Percentiles rank a stretch among this genome's conserved stretches.
Conservation (phyloP, 2,329 filamentous ascomycete species). For the Neonectria magnoliae region DNA sequence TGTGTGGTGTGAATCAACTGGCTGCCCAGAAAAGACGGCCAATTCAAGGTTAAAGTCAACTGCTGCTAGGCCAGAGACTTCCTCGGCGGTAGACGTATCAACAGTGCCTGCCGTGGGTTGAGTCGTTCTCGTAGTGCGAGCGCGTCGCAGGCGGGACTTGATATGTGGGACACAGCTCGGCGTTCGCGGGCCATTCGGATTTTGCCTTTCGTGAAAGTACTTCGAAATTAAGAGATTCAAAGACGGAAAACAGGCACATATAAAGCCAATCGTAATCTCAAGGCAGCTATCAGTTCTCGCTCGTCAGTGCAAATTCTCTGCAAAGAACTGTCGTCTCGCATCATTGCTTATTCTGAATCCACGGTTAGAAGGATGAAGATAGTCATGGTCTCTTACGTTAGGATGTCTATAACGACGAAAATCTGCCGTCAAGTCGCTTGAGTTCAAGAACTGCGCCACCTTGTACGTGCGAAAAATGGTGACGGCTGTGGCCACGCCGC, state of each 20-base stretch:
- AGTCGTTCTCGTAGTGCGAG: background rate
- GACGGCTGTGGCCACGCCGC: slow-evolving; percentile 34
- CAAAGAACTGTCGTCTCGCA: background rate
- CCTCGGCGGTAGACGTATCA: background rate
- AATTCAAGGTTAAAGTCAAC: background rate
- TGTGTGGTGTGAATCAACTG: background rate
- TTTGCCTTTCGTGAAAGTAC: background rate
- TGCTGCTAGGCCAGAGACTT: background rate
- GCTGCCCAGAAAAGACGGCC: background rate
- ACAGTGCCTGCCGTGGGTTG: background rate
- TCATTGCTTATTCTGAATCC: background rate
- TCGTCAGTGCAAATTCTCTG: background rate
- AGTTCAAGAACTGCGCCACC: slow-evolving; percentile 27
- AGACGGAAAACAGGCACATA: slow-evolving; percentile 37
- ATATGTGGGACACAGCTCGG: background rate
- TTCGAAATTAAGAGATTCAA: slow-evolving; percentile 15
- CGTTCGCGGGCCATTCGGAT: background rate
- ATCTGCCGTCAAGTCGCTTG: slow-evolving; percentile 34
- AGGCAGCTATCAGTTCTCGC: slow-evolving; percentile 11
- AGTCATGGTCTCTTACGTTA: slow-evolving; percentile 23
- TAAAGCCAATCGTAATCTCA: slow-evolving; percentile 35
- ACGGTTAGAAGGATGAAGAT: background rate
- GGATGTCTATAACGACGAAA: slow-evolving; percentile 29
- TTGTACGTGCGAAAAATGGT: slow-evolving; percentile 27
- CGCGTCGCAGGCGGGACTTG: background rate